These are phyloP conservation scores for Arthrocladium fulminans DNA, from an alignment of 2,329 filamentous ascomycete species.

Conservation along the genomic window DNA sequence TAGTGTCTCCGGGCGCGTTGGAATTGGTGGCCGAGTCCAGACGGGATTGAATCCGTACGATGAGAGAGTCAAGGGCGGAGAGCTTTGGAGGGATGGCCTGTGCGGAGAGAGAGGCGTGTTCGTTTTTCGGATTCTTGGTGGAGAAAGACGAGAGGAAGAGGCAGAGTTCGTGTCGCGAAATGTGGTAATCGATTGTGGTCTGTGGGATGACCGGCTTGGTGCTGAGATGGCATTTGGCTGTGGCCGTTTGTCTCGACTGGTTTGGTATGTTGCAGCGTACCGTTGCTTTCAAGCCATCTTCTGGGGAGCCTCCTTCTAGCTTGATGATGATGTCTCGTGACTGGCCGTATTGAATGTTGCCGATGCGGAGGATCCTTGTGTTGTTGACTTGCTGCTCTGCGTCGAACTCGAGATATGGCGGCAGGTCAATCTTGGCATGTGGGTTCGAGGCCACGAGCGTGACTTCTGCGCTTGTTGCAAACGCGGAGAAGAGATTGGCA, in stretches of 20 bases:
- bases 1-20: conserved; percentile 2
- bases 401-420: background rate
- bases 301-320: conserved; percentile 21
- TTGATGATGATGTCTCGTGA: conserved; percentile 47
- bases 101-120: conserved; percentile 27
- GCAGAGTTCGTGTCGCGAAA: conserved; percentile 44
- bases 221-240: conserved; percentile 1
- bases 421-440: background rate
- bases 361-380: conserved; percentile 23
- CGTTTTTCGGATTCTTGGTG: conserved; percentile 29
- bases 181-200: conserved; percentile 40
- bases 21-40: conserved; percentile 9
- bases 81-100: background rate
- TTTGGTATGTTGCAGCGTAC: conserved; percentile 19
- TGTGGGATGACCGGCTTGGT: conserved; percentile 8
- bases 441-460: conserved; percentile 26
- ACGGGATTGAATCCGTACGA: background rate
- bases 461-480: conserved; percentile 41
- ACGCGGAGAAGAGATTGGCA: conserved; percentile 53
- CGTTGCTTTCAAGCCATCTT: conserved; percentile 25
- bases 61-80: background rate
- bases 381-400: background rate
- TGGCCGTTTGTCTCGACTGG: conserved; percentile 6
- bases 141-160: conserved; percentile 42
- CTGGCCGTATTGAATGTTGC: conserved; percentile 54